A percentile compares a stretch with the other conserved stretches of the same genome.
phyloP scores from a whole-genome alignment of 345 rosid genomes.

The Carallia pectinifolia region DNA sequence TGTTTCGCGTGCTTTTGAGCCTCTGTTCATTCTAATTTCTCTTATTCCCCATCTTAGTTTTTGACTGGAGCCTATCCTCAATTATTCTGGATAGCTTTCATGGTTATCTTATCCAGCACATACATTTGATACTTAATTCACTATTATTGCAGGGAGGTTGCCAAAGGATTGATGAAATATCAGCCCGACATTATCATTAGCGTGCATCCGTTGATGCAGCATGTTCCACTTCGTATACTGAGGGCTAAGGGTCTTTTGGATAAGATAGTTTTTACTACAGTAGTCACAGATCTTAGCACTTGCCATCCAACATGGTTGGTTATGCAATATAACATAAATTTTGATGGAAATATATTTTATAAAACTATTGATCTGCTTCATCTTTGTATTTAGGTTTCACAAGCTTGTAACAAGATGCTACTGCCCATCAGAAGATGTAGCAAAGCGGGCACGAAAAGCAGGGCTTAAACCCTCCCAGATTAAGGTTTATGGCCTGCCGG shows the following conservation, averaged over 20 bases:
- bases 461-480: constrained; percentile 79
- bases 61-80: no score
- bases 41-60: no score
- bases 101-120: not conserved
- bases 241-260: constrained; percentile 81
- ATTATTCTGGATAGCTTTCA: not conserved
- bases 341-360: constrained; percentile 7
- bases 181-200: constrained; percentile 94
- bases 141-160: constrained; percentile 66
- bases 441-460: constrained; percentile 86
- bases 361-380: constrained; percentile 13
- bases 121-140: constrained; percentile 16
- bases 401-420: constrained; percentile 99
- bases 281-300: constrained; percentile 91
- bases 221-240: constrained; percentile 94
- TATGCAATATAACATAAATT: constrained; percentile 1
- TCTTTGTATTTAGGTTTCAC: constrained; percentile 69
- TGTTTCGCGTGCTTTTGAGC: no score
- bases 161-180: constrained; percentile 96
- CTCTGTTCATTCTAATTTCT: no score
- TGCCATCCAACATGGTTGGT: constrained; percentile 98
- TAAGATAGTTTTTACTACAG: constrained; percentile 93
- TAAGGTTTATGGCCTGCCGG: constrained; percentile 96
- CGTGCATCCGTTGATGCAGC: constrained; percentile 98
- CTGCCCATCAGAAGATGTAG: constrained; percentile 90